Evolutionary conservation across 306 rosid species (phyloP).

Genomic region (Vigna unguiculata): DNA sequence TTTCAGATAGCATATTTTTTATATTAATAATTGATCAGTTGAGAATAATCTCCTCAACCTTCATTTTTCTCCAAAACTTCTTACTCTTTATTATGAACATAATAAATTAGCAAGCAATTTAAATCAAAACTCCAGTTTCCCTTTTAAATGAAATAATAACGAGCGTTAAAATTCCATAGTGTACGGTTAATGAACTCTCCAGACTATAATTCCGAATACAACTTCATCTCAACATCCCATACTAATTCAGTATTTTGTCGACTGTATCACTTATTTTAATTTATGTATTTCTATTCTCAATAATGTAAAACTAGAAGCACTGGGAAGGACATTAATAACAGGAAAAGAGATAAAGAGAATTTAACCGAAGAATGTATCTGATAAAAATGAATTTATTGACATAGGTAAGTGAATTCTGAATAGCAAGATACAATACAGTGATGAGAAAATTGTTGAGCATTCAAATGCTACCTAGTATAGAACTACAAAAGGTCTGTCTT

Average conservation of each 20-base stretch:
- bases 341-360: slow-evolving; percentile 14
- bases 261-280: slow-evolving; percentile 3
- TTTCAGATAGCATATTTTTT: no score
- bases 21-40: no score
- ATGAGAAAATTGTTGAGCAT: slow-evolving; percentile 17
- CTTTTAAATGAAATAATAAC: not conserved
- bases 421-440: slow-evolving; percentile 28
- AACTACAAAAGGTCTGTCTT: slow-evolving; percentile 24
- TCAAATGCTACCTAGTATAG: slow-evolving; percentile 17
- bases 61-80: no score
- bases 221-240: slow-evolving; percentile 22
- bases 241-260: not conserved
- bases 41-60: no score
- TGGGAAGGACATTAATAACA: not conserved
- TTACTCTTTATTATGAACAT: no score
- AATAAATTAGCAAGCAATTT: no score
- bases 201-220: not conserved
- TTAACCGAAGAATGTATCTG: slow-evolving; percentile 1
- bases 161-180: not conserved
- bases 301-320: not conserved
- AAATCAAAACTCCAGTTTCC: no score
- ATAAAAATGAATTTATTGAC: slow-evolving; percentile 13
- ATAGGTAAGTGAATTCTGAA: slow-evolving; percentile 34
- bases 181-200: not conserved
- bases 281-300: not conserved